phyloP scores from a whole-genome alignment of 495 filamentous ascomycete genomes.

The Poronia punctata region DNA sequence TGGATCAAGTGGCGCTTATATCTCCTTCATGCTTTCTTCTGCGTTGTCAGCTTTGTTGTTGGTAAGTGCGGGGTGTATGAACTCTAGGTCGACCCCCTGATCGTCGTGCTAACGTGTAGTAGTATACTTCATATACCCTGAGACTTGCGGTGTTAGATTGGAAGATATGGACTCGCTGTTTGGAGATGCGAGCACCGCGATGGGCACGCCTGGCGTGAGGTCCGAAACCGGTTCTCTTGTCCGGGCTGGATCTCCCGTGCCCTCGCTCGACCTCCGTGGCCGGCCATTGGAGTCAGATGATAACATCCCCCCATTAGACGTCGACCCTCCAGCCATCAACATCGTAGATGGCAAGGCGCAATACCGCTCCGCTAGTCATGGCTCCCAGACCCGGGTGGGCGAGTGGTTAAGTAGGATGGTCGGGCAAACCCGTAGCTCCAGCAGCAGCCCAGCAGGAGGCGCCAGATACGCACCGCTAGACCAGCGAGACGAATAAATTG shows the following conservation, averaged over 20 bases:
- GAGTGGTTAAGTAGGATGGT: conserved; percentile 45
- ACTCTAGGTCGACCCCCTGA: background rate
- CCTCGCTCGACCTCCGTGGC: conserved; percentile 64
- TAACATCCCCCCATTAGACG: conserved; percentile 31
- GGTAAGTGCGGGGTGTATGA: conserved; percentile 56
- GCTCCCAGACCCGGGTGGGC: conserved; percentile 32
- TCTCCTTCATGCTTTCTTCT: conserved; percentile 94
- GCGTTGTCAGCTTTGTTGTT: conserved; percentile 89
- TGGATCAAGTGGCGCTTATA: conserved; percentile 90
- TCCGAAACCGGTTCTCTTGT: conserved; percentile 71
- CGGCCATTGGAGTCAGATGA: conserved; percentile 24
- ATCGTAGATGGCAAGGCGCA: conserved; percentile 23
- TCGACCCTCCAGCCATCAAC: conserved; percentile 32
- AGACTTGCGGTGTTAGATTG: conserved; percentile 87
- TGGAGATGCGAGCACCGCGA: conserved; percentile 74
- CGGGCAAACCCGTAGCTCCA: conserved; percentile 23
- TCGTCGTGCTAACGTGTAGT: conserved; percentile 14
- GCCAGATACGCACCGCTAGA: conserved; percentile 36
- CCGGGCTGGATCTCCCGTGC: conserved; percentile 64
- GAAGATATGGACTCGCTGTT: conserved; percentile 95
- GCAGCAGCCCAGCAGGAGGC: conserved; percentile 24
- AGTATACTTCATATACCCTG: conserved; percentile 97
- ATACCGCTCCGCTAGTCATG: conserved; percentile 18
- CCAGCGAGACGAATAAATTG: conserved; percentile 35
- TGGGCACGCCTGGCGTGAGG: conserved; percentile 42